Conservation (phyloP, 805 yeast species). For the Kodamaea leandrae region DNA sequence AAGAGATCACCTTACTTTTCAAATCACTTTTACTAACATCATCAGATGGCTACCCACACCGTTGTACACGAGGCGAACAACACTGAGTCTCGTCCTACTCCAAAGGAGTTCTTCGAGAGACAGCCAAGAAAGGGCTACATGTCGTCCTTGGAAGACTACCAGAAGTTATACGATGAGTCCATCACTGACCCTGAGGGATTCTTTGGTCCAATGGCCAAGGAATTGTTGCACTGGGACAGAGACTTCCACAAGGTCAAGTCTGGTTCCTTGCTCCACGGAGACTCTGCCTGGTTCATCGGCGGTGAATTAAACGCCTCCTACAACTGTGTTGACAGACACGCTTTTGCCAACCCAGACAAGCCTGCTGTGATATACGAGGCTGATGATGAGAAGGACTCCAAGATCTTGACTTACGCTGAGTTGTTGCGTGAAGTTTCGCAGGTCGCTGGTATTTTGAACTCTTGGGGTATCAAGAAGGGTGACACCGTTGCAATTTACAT, state of each 20-base stretch:
- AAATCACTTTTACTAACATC: constrained; percentile 1
- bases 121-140: constrained; percentile 64
- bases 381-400: constrained; percentile 68
- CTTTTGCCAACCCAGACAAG: constrained; percentile 65
- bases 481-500: constrained; percentile 83
- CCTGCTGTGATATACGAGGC: constrained; percentile 79
- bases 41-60: constrained; percentile 31
- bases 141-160: constrained; percentile 63
- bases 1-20: too few species aligned
- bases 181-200: constrained; percentile 76
- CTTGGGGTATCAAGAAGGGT: constrained; percentile 71
- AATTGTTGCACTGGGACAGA: constrained; percentile 74
- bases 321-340: constrained; percentile 83
- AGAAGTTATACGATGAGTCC: constrained; percentile 66
- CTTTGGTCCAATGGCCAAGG: constrained; percentile 73
- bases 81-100: constrained; percentile 48
- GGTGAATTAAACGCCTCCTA: constrained; percentile 79
- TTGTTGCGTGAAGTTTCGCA: constrained; percentile 66
- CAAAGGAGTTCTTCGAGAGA: constrained; percentile 51
- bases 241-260: constrained; percentile 64
- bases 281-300: constrained; percentile 70
- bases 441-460: constrained; percentile 65
- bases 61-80: constrained; percentile 64
- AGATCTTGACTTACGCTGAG: constrained; percentile 65
- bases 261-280: constrained; percentile 60